These are phyloP conservation scores for Penium margaritaceum DNA, from an alignment of 139 green algal genomes.

Conservation along the genomic window DNA sequence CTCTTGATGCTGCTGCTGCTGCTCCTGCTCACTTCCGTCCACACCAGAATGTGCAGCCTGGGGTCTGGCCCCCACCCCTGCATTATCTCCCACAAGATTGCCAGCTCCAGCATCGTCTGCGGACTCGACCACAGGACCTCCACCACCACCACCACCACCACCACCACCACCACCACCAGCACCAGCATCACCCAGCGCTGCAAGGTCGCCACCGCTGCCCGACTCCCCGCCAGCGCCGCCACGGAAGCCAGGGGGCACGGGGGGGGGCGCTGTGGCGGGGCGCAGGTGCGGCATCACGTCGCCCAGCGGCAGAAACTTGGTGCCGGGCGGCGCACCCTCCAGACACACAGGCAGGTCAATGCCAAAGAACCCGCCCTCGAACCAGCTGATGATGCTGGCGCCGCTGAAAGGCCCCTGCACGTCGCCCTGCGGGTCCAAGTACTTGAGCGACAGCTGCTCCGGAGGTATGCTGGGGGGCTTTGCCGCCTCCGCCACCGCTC, in stretches of 20 bases:
- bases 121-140: background rate
- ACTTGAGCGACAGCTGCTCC: slow-evolving; percentile 53
- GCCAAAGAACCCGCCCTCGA: slow-evolving; percentile 66
- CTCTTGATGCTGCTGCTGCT: slow-evolving; percentile 19
- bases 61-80: too few relatives aligned
- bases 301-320: slow-evolving; percentile 28
- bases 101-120: background rate
- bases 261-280: slow-evolving; percentile 6
- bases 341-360: slow-evolving; percentile 58
- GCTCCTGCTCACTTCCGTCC: slow-evolving; percentile 17
- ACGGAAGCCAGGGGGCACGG: slow-evolving; percentile 39
- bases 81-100: too few relatives aligned
- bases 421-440: slow-evolving; percentile 63
- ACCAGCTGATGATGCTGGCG: slow-evolving; percentile 74
- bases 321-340: slow-evolving; percentile 3
- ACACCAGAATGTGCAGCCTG: too few relatives aligned
- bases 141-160: background rate
- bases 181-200: background rate
- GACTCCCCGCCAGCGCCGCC: slow-evolving; percentile 6
- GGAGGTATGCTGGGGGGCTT: background rate
- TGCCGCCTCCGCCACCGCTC: too few relatives aligned
- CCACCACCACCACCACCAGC: background rate
- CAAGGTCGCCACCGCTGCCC: too few relatives aligned
- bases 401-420: slow-evolving; percentile 70
- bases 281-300: slow-evolving; percentile 42